Conservation (phyloP, 202 grass and related monocot genomes). For the Elaeis oleifera region DNA sequence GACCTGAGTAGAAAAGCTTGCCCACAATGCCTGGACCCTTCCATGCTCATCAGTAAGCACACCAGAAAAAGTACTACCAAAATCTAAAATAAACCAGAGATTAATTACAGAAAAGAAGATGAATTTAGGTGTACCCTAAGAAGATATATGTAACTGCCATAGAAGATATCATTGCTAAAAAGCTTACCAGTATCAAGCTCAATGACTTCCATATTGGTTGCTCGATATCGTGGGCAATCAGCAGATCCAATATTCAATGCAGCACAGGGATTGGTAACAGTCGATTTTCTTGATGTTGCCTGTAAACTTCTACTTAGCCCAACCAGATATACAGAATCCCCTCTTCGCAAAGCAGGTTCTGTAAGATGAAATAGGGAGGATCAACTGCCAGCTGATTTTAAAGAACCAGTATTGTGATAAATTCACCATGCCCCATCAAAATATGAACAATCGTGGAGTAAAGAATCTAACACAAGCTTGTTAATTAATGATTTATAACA, state of each 20-base stretch:
- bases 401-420: not conserved
- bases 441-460: too few relatives aligned
- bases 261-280: conserved; percentile 90
- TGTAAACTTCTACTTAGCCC: conserved; percentile 95
- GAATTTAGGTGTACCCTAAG: too few relatives aligned
- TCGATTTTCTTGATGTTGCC: conserved; percentile 95
- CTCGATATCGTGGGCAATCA: conserved; percentile 85
- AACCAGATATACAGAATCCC: conserved; percentile 91
- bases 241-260: conserved; percentile 99
- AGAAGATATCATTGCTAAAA: not conserved
- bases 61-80: conserved; percentile 95
- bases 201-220: conserved; percentile 99
- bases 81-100: conserved; percentile 52
- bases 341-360: conserved; percentile 78
- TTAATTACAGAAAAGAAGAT: not conserved
- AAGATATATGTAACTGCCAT: too few relatives aligned
- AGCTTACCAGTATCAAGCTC: conserved; percentile 91
- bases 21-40: conserved; percentile 96
- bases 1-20: conserved; percentile 98
- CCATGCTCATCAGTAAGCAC: conserved; percentile 94
- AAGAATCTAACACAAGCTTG: too few relatives aligned
- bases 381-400: conserved; percentile 19
- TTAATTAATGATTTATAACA: too few relatives aligned
- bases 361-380: conserved; percentile 20
- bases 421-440: too few relatives aligned